phyloP scores from a whole-genome alignment of 1,284 basidiomycete species.

The Malassezia nana region DNA sequence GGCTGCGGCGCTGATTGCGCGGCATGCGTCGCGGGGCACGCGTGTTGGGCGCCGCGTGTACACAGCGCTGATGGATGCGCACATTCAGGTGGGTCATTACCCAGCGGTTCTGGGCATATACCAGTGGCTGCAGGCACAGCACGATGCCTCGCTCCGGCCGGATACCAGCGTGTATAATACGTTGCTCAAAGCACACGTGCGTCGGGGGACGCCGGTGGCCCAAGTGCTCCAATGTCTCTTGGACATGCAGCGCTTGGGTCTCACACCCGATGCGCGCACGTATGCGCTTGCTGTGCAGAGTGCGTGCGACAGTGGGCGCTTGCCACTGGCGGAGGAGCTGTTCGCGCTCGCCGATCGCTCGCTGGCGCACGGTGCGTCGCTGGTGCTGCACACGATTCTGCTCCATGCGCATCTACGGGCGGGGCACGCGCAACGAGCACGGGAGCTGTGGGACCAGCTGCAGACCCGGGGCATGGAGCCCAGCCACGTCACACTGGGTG shows the following conservation, averaged over 20 bases:
- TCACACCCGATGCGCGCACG: conserved; percentile 59
- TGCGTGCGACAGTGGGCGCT: conserved; percentile 64
- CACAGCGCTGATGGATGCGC: conserved; percentile 67
- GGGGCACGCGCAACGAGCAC: conserved; percentile 57
- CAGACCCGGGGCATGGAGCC: conserved; percentile 59
- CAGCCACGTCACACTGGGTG: conserved; percentile 61
- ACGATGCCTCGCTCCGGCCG: conserved; percentile 22
- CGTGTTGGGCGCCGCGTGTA: conserved; percentile 15
- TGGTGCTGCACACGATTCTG: conserved; percentile 69
- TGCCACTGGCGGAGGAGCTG: conserved; percentile 61
- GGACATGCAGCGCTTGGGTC: conserved; percentile 53
- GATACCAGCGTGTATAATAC: conserved; percentile 51
- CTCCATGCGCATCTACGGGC: conserved; percentile 66
- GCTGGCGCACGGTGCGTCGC: conserved; percentile 42
- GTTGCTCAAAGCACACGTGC: conserved; percentile 73
- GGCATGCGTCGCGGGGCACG: conserved; percentile 3
- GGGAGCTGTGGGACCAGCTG: conserved; percentile 67
- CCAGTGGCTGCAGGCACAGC: conserved; percentile 55
- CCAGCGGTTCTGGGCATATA: conserved; percentile 62
- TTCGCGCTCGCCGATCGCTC: conserved; percentile 49
- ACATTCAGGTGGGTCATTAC: conserved; percentile 74
- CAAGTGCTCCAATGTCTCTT: conserved; percentile 61
- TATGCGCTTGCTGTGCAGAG: conserved; percentile 73
- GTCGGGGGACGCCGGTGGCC: conserved; percentile 65
- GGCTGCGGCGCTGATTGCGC: conserved; percentile 8